Base-by-base conservation (phyloP, 306 rosid species). In the Nissolia schottii region DNA sequence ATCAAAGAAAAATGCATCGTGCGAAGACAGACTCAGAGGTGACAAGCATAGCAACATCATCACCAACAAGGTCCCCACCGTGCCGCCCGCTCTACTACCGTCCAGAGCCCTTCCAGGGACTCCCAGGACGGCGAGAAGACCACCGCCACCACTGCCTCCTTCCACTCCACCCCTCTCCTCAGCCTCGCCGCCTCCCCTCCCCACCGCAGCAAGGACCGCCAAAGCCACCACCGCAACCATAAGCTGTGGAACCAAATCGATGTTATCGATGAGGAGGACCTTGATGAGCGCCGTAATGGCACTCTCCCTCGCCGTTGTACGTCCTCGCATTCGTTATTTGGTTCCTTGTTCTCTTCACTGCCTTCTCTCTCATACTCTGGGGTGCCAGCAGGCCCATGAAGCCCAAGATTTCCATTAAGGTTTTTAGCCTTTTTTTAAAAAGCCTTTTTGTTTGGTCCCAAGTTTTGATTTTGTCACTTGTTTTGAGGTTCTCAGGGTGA, bases 111-210 rank as follows among this genome's bases (percentile, higher is more conserved):
- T 3, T 93, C 98, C 1, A 78, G 98, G 2, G 98, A 92, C 7
- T 92, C 98, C 5, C 97, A 93, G 91, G 98, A 92, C 60, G 98
- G 97, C 1, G 98, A 93, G 84, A 93, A 90, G 73, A 93, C 96
- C 0, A 93, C 96, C 0, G 59, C 91, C 27, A 93, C 98, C 3
- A 18, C 93, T 13, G 86, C 97, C 1, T 93, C 98, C 22, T 93
- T 93, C 43, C 98, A 93, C 60, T 93, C 98, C 1, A 89, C 96
- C 3, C 98, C 98, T 0, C 88, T 87, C 28, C 83, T 89, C 15
- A 88, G 95, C 69, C 98, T 96, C 43, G 64, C 68, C 31, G 98
- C 88, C 0, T 93, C 98, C 4, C 98, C 98, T 23, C 98, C 92
- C 4, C 98, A 93, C 54, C 67, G 89, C 15, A 76, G 57, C 40